phyloP scores from a whole-genome alignment of 78 protist species.

The Anaeramoeba ignava region DNA sequence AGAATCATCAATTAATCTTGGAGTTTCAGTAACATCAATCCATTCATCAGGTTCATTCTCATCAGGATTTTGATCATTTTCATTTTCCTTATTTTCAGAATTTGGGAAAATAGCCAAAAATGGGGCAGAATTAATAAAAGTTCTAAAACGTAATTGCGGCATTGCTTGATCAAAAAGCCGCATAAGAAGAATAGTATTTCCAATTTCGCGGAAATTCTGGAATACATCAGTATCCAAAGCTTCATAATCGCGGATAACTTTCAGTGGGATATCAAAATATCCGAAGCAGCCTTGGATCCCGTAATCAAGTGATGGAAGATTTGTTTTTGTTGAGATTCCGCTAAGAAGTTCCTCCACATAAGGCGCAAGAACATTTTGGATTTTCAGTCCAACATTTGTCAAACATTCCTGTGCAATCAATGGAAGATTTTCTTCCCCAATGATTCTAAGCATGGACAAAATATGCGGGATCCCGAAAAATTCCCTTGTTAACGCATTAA shows the following conservation, averaged over 20 bases:
- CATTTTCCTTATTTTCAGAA: background rate
- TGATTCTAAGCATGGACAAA: background rate
- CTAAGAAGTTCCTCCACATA: conserved; percentile 44
- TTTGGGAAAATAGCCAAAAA: conserved; percentile 8
- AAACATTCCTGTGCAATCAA: background rate
- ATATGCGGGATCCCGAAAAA: conserved; percentile 13
- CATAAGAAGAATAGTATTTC: conserved; percentile 44
- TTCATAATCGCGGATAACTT: conserved; percentile 36
- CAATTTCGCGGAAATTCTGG: conserved; percentile 58
- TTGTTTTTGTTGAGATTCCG: conserved; percentile 48
- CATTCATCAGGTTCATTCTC: background rate
- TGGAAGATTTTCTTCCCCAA: conserved; percentile 3
- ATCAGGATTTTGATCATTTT: background rate
- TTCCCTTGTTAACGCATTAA: conserved; percentile 19
- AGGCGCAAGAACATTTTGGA: conserved; percentile 45
- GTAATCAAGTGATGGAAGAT: conserved; percentile 44
- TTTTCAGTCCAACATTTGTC: background rate
- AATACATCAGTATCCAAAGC: conserved; percentile 60
- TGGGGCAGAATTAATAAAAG: background rate
- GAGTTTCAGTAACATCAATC: background rate
- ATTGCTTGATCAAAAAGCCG: conserved; percentile 31
- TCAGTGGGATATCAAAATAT: conserved; percentile 42
- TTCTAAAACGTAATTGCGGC: background rate
- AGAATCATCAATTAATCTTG: background rate
- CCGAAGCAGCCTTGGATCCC: conserved; percentile 48